Evolutionary conservation across 2,329 filamentous ascomycete species (phyloP), one percentile per base, ranked within the genome.

Genomic region (Grosmannia penicillata): DNA sequence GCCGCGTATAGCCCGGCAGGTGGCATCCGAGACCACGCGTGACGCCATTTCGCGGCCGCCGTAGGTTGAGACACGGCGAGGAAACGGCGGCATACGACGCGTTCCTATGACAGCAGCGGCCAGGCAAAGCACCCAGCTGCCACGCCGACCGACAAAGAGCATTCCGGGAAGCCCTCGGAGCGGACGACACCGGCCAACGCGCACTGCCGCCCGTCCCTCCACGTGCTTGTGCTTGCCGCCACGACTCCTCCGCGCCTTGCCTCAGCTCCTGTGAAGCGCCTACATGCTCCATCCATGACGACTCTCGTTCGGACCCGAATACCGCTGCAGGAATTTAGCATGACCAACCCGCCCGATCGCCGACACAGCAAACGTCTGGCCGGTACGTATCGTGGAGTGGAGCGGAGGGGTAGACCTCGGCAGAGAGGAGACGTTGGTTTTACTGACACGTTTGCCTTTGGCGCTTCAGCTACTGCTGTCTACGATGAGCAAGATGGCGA

Each of bases 401-500:
- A 28, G 17, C 9, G 24, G 33, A 28, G 30, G 29, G 34, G 17
- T 24, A 33, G 36, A 18, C 8, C 14, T 24, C 34, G 17, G 26
- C 27, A 30, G 34, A 45, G 37, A 26, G 19, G 17, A 37, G 28
- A 39, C 2, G n/a, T 8, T 3, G 11, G 15, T 4, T 24, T 24
- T 8, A 23, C 18, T 8, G 8, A 14, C 11, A 13, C n/a, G 10
- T 27, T 4, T 10, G n/a, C 25, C 8, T 1, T 17, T 26, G 32
- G 23, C 43, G 32, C 49, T 51, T 33, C 40, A 53, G 53, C 49
- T 39, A 40, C 50, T 36, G 49, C 51, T 35, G 65, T 59, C 44
- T 79, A 78, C 49, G 78, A 83, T 49, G 81, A 87, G 56, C 72
- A 81, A 51, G 77, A 82, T 61, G 82, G 81, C 49, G 82, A 82